Evolutionary conservation across 139 green algal species (phyloP).

Genomic region (Klebsormidium nitens): DNA sequence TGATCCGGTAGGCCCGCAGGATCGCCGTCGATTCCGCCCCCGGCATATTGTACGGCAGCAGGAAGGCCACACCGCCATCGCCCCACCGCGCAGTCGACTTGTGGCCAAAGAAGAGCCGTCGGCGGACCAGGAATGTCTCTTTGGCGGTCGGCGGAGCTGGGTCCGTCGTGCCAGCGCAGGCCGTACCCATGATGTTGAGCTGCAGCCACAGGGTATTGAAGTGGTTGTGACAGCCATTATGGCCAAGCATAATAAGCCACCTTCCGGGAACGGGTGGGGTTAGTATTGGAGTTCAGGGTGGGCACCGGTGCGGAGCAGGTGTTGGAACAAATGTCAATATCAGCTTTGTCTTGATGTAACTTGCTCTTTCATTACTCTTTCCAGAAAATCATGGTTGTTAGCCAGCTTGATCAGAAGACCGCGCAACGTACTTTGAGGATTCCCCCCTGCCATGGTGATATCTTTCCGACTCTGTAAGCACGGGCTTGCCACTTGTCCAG

Average conservation of each 20-base stretch:
- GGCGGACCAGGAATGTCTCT: conserved; percentile 3
- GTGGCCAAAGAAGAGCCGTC: conserved; percentile 35
- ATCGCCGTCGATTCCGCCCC: no score
- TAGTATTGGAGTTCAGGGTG: not conserved
- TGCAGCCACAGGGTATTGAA: not conserved
- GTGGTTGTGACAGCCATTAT: not conserved
- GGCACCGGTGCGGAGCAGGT: no score
- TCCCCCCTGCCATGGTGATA: no score
- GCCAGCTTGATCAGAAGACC: not conserved
- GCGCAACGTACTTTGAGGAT: conserved; percentile 8
- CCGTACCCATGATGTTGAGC: conserved; percentile 15
- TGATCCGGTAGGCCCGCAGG: no score
- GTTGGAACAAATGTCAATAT: not conserved
- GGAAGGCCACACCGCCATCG: conserved; percentile 30
- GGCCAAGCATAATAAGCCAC: not conserved
- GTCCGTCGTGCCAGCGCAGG: conserved; percentile 12
- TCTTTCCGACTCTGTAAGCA: no score
- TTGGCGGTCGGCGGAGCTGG: not conserved
- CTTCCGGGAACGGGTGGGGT: not conserved
- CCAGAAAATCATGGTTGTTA: not conserved
- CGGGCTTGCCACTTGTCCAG: no score
- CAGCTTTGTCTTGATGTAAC: not conserved
- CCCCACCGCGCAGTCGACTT: conserved; percentile 21
- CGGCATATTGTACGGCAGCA: no score
- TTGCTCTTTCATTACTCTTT: not conserved